These are phyloP conservation scores for Fusarium brachygibbosum DNA, from an alignment of 2,329 filamentous ascomycete species.

Conservation along the genomic window DNA sequence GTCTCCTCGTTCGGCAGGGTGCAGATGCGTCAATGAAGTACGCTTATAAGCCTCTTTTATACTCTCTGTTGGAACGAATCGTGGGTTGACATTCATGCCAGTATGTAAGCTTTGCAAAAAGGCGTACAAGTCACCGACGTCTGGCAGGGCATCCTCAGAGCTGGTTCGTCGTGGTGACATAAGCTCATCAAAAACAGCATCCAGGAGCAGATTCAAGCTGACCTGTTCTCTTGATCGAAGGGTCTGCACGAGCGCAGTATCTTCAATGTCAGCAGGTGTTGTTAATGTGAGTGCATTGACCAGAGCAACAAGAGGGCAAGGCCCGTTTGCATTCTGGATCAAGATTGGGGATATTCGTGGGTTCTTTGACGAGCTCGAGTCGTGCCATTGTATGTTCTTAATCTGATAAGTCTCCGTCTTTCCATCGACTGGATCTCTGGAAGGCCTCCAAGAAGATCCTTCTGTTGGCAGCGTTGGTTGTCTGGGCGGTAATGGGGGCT, in stretches of 20 bases:
- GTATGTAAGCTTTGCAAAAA: slow-evolving; percentile 93
- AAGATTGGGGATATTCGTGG: slow-evolving; percentile 86
- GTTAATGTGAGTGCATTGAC: slow-evolving; percentile 93
- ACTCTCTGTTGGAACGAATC: slow-evolving; percentile 75
- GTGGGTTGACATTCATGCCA: slow-evolving; percentile 97
- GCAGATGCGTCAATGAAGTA: slow-evolving; percentile 66
- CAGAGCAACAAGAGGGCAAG: slow-evolving; percentile 90
- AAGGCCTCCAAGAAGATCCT: slow-evolving; percentile 55
- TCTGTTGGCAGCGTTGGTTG: slow-evolving; percentile 41
- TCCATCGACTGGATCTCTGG: slow-evolving; percentile 59
- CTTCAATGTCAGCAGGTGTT: slow-evolving; percentile 71
- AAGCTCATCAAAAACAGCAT: slow-evolving; percentile 93
- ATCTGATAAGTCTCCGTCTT: slow-evolving; percentile 88
- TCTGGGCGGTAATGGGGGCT: slow-evolving; percentile 58
- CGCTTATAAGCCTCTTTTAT: slow-evolving; percentile 62
- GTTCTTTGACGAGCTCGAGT: slow-evolving; percentile 70
- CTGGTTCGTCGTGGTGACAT: slow-evolving; percentile 80
- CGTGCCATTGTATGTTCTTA: slow-evolving; percentile 89
- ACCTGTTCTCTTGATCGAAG: slow-evolving; percentile 87
- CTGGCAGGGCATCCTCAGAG: slow-evolving; percentile 76
- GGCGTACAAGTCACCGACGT: slow-evolving; percentile 87
- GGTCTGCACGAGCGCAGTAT: slow-evolving; percentile 82
- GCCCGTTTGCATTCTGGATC: slow-evolving; percentile 93
- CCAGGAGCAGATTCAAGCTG: slow-evolving; percentile 84
- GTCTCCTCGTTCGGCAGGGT: slow-evolving; percentile 63